Evolutionary conservation across 2,329 filamentous ascomycete species (phyloP).

Genomic region (Apiospora kogelbergensis): DNA sequence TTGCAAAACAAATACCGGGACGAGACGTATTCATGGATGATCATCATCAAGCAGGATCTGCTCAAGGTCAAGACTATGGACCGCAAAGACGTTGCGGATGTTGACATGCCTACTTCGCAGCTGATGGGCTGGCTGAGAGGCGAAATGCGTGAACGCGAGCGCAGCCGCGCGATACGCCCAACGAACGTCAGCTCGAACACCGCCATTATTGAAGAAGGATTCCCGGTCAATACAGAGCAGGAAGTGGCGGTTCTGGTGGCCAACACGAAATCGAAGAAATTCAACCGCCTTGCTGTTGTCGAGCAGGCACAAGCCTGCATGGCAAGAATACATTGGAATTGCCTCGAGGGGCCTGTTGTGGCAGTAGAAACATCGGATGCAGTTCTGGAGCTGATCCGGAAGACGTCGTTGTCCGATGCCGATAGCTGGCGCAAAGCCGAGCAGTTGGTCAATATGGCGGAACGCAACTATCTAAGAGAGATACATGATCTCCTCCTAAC

Average conservation of each 20-base stretch:
- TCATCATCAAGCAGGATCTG: slow-evolving; percentile 78
- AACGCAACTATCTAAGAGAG: slow-evolving; percentile 80
- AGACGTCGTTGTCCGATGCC: slow-evolving; percentile 73
- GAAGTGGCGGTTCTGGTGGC: slow-evolving; percentile 84
- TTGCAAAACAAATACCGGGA: slow-evolving; percentile 74
- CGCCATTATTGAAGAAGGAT: slow-evolving; percentile 18
- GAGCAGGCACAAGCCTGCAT: slow-evolving; percentile 68
- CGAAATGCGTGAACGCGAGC: slow-evolving; percentile 78
- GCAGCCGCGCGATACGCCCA: slow-evolving; percentile 23
- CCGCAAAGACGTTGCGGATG: slow-evolving; percentile 72
- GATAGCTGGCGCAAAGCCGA: slow-evolving; percentile 84
- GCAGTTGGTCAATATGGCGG: slow-evolving; percentile 72
- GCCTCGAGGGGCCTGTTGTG: slow-evolving; percentile 75
- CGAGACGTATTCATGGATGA: slow-evolving; percentile 79
- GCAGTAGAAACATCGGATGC: slow-evolving; percentile 88
- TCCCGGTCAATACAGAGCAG: slow-evolving; percentile 50
- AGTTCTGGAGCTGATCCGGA: slow-evolving; percentile 72
- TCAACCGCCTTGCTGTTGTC: slow-evolving; percentile 82
- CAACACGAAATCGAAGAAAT: slow-evolving; percentile 85
- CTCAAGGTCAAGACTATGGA: slow-evolving; percentile 79
- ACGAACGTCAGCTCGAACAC: slow-evolving; percentile 26
- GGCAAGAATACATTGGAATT: slow-evolving; percentile 65
- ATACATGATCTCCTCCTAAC: slow-evolving; percentile 72
- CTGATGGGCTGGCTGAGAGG: slow-evolving; percentile 77
- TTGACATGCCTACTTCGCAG: slow-evolving; percentile 71